Evolutionary conservation across 179 eudicot species (phyloP), one percentile per base, ranked within the genome.

Genomic region (Camellia oleifera): DNA sequence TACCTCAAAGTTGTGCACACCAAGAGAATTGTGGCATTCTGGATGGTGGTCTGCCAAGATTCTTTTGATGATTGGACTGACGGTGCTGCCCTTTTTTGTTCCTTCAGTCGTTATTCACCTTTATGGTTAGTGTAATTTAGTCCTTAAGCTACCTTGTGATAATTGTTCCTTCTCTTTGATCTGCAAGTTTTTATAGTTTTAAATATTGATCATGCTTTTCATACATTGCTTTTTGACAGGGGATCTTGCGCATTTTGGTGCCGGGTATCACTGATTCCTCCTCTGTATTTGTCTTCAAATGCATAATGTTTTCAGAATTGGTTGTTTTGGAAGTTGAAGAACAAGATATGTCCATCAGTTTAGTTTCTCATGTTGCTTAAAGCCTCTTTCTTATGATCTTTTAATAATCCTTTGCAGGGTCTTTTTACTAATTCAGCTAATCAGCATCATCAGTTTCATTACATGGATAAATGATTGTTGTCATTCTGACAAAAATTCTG

Each of bases 381-480:
- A 40, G 17, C n/a, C 5, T 23, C 52, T 66, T 32, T 15, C 82
- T 83, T 14, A 82, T 75, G 32, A 17, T 63, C 18, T 48, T 70
- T 48, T 58, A 7, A 42, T 2, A 14, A 77, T 74, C 17, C 52
- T 78, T 45, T 83, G 18, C 93, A 94, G 98, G 87, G 87, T 94
- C 57, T 94, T 92, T 81, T 89, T 92, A 72, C 78, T 94, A 61
- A 90, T 94, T 80, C 98, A 94, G 88, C 91, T 94, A 56, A 84
- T 94, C 62, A 94, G 98, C 80, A 89, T 94, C 63, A 89, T 92
- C 84, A 94, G 90, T 83, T 94, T 94, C 90, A 90, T 94, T 67
- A 88, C 79, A 71, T 94, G 94, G 95, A 26, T 94, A 46, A 90
- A 94, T 77, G 92, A 94, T 74, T 84, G 85, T 60, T 90, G 88